Evolutionary conservation across 257 asterid genomes (phyloP).

Genomic region (Solanum acaule): DNA sequence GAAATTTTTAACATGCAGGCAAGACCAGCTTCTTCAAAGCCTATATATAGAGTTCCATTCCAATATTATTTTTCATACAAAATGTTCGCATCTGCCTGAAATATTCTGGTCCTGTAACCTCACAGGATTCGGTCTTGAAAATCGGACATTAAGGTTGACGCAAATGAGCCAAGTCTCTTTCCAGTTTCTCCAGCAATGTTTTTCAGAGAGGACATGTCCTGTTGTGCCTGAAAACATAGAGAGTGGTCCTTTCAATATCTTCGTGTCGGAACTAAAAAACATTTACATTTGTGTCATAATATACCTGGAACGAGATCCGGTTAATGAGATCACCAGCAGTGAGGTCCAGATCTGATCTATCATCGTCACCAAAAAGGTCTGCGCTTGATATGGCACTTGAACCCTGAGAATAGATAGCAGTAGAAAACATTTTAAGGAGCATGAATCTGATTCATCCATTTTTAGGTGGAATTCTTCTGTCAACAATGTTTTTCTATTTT

Average conservation of each 20-base stretch:
- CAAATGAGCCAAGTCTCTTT: constrained; percentile 73
- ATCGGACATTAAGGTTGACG: constrained; percentile 68
- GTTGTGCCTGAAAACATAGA: constrained; percentile 63
- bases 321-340: constrained; percentile 78
- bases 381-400: constrained; percentile 93
- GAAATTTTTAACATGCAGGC: not conserved
- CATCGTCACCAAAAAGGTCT: constrained; percentile 65
- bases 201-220: constrained; percentile 80
- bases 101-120: not conserved
- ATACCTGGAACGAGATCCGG: constrained; percentile 91
- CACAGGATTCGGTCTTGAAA: constrained; percentile 88
- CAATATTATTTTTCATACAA: not conserved
- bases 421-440: not conserved
- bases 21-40: not conserved
- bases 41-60: not conserved
- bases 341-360: constrained; percentile 34
- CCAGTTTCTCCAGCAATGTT: constrained; percentile 97
- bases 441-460: not conserved
- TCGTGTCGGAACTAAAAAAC: not conserved
- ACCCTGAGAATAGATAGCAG: constrained; percentile 36
- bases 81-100: not conserved
- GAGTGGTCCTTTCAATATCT: not conserved
- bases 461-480: not conserved
- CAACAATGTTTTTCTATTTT: not conserved
- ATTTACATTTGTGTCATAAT: not conserved